Evolutionary conservation across 805 yeast species (phyloP).

Genomic region (Millerago galiae): DNA sequence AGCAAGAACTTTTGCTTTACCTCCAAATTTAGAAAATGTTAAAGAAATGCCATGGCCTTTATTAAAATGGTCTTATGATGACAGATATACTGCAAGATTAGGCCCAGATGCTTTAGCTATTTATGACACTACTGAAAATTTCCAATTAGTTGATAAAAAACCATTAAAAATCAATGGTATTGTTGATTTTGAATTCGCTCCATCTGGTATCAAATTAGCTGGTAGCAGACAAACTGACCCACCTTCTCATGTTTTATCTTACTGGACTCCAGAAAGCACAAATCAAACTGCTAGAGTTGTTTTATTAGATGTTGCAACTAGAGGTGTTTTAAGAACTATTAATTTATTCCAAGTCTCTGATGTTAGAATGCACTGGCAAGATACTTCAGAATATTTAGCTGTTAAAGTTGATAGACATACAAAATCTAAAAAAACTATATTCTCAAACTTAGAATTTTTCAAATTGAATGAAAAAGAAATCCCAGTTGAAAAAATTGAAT

Average conservation of each 20-base stretch:
- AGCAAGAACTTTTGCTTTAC: constrained; percentile 84
- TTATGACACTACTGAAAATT: constrained; percentile 69
- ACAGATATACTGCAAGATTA: constrained; percentile 88
- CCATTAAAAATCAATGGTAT: constrained; percentile 77
- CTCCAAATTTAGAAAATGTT: constrained; percentile 59
- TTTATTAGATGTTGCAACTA: constrained; percentile 79
- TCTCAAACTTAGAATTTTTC: constrained; percentile 89
- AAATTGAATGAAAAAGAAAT: constrained; percentile 80
- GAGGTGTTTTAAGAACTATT: constrained; percentile 79
- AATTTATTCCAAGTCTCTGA: constrained; percentile 92
- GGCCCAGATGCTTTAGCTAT: constrained; percentile 90
- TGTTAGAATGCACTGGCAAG: constrained; percentile 92
- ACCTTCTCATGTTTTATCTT: constrained; percentile 67
- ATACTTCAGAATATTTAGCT: constrained; percentile 73
- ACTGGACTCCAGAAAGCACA: constrained; percentile 93
- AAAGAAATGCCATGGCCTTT: constrained; percentile 89
- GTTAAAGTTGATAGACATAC: constrained; percentile 97
- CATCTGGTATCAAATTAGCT: constrained; percentile 69
- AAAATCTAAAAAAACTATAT: constrained; percentile 85
- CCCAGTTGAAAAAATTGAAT: constrained; percentile 91
- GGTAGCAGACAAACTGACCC: constrained; percentile 46
- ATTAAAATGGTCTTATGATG: constrained; percentile 92
- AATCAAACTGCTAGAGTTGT: constrained; percentile 96
- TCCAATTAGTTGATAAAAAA: constrained; percentile 82
- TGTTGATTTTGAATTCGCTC: constrained; percentile 92